A percentile compares a stretch with the other conserved stretches of the same genome.
phyloP scores from a whole-genome alignment of 2,329 filamentous ascomycete genomes.

The Bipolaris bicolor region DNA sequence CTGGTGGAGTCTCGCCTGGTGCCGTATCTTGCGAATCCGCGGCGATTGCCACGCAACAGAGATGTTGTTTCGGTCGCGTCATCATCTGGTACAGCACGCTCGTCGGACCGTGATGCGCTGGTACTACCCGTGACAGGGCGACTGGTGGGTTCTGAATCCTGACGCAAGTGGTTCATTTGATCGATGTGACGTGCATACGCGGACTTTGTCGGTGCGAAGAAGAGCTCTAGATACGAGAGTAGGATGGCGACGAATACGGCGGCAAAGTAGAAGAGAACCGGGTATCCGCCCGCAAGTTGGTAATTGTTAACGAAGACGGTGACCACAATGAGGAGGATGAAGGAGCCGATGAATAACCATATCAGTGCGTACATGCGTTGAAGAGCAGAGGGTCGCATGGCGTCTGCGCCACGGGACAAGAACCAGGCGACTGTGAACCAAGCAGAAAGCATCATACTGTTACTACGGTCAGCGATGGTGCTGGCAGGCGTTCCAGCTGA shows the following conservation, averaged over 20 bases:
- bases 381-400: constrained; percentile 82
- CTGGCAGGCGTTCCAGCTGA: neutral
- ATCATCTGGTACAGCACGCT: constrained; percentile 44
- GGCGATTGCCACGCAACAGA: constrained; percentile 58
- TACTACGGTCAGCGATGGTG: constrained; percentile 6
- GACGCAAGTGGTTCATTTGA: constrained; percentile 19
- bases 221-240: constrained; percentile 80
- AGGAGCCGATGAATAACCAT: constrained; percentile 82
- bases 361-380: constrained; percentile 80
- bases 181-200: constrained; percentile 67
- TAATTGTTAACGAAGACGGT: constrained; percentile 79
- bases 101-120: constrained; percentile 38
- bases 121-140: constrained; percentile 44
- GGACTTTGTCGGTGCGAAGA: constrained; percentile 72
- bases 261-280: constrained; percentile 79
- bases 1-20: constrained; percentile 48
- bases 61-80: constrained; percentile 63
- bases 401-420: constrained; percentile 77
- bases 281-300: constrained; percentile 77
- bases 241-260: constrained; percentile 75
- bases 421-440: constrained; percentile 87
- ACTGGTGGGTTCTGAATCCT: constrained; percentile 40
- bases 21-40: constrained; percentile 63
- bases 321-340: constrained; percentile 72
- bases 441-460: constrained; percentile 77